Evolutionary conservation across 2,329 filamentous ascomycete genomes (phyloP).

Genomic region (Sporothrix curviconia): DNA sequence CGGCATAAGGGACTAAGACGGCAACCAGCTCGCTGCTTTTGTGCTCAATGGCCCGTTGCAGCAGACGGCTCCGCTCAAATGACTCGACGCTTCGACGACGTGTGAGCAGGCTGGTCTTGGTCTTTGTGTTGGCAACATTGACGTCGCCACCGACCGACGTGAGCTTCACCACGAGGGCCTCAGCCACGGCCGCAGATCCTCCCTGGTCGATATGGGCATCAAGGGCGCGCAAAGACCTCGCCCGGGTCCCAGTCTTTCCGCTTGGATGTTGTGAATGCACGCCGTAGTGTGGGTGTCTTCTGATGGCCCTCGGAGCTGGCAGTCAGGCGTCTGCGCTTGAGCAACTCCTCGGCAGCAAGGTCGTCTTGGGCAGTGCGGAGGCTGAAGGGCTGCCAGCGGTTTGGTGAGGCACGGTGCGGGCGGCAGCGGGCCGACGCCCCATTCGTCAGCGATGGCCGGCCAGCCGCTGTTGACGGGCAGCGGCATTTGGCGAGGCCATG

Average conservation of each 20-base stretch:
- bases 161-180: conserved; percentile 47
- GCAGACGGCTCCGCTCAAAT: conserved; percentile 43
- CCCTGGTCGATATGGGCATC: conserved; percentile 41
- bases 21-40: conserved; percentile 48
- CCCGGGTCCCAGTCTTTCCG: conserved; percentile 46
- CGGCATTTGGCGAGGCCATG: conserved; percentile 9
- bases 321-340: conserved; percentile 38
- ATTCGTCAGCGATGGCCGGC: conserved; percentile 44
- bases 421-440: conserved; percentile 37
- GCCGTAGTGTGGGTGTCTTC: conserved; percentile 24
- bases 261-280: conserved; percentile 38
- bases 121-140: conserved; percentile 40
- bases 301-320: conserved; percentile 18
- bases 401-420: conserved; percentile 34
- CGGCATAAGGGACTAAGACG: conserved; percentile 47
- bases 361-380: conserved; percentile 45
- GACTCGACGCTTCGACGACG: conserved; percentile 45
- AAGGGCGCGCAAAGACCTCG: conserved; percentile 47
- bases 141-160: conserved; percentile 44
- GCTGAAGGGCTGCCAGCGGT: conserved; percentile 32
- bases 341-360: conserved; percentile 45
- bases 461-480: conserved; percentile 42
- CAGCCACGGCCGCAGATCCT: conserved; percentile 49
- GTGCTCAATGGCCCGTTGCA: conserved; percentile 47
- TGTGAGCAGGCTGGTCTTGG: conserved; percentile 41